Conservation (phyloP, 495 filamentous ascomycete genomes). For the Aspergillus heteromorphus region DNA sequence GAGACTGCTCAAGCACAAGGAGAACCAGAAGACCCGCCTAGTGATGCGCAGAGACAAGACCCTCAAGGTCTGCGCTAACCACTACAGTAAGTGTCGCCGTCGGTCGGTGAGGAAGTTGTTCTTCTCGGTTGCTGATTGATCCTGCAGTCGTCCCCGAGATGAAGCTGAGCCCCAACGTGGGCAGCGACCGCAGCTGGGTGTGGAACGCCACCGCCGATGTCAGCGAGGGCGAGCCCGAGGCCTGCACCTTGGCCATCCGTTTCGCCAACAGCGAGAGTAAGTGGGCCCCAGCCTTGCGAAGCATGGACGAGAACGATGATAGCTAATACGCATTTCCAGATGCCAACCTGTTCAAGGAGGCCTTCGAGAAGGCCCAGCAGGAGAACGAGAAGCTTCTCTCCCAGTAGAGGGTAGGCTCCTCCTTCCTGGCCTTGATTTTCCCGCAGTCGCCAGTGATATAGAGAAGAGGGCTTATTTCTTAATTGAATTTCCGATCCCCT, state of each 20-base stretch:
- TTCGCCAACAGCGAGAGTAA: conserved; percentile 97
- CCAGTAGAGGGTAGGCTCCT: conserved; percentile 34
- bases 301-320: neutral
- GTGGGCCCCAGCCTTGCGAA: conserved; percentile 28
- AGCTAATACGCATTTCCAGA: conserved; percentile 47
- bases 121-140: conserved; percentile 16
- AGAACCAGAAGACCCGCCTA: conserved; percentile 94
- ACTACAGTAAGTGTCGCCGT: conserved; percentile 75
- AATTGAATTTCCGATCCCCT: conserved; percentile 11
- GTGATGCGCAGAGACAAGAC: conserved; percentile 99
- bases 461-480: conserved; percentile 12
- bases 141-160: conserved; percentile 91
- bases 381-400: conserved; percentile 86
- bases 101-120: neutral
- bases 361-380: conserved; percentile 96
- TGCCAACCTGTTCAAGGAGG: conserved; percentile 95
- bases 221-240: conserved; percentile 95
- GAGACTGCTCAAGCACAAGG: conserved; percentile 92
- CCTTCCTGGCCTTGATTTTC: neutral
- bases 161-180: conserved; percentile 96
- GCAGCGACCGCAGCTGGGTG: conserved; percentile 97
- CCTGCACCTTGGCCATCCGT: conserved; percentile 91
- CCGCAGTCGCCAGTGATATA: conserved; percentile 13
- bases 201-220: conserved; percentile 99
- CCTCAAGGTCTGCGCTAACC: conserved; percentile 99